A percentile compares a stretch with the other conserved stretches of the same genome.
Conservation (phyloP, 768 basidiomycete genomes). For the Russula lepida region DNA sequence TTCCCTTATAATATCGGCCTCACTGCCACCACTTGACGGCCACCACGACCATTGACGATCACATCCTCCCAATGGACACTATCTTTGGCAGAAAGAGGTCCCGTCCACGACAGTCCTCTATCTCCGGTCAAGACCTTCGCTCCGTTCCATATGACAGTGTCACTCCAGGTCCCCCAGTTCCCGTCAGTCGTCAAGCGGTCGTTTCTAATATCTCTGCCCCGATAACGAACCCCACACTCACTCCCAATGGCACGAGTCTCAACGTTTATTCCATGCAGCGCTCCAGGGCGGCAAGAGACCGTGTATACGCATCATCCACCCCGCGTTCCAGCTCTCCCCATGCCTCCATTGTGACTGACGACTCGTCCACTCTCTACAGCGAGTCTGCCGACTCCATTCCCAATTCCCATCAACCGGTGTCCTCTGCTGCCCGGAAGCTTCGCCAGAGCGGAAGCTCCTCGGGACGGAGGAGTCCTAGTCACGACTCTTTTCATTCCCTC, state of each 20-base stretch:
- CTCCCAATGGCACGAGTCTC: slow-evolving; percentile 60
- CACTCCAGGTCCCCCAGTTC: slow-evolving; percentile 48
- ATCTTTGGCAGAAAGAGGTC: slow-evolving; percentile 53
- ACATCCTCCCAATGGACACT: slow-evolving; percentile 43
- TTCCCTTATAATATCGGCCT: no score
- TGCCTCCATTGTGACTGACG: slow-evolving; percentile 43
- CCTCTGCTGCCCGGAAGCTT: slow-evolving; percentile 34
- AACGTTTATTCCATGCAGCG: slow-evolving; percentile 51
- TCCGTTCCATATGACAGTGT: slow-evolving; percentile 71
- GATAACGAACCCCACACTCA: slow-evolving; percentile 75
- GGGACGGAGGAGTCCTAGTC: slow-evolving; percentile 39
- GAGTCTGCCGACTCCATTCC: slow-evolving; percentile 38
- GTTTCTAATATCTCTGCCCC: slow-evolving; percentile 60
- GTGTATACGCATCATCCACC: slow-evolving; percentile 34
- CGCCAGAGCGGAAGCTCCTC: slow-evolving; percentile 43
- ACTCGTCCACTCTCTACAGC: slow-evolving; percentile 52
- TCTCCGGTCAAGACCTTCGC: slow-evolving; percentile 50
- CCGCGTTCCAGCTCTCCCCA: slow-evolving; percentile 43
- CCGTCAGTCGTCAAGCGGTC: slow-evolving; percentile 33
- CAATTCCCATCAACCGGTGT: slow-evolving; percentile 22
- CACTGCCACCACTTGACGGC: background rate
- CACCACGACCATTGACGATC: background rate
- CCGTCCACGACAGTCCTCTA: slow-evolving; percentile 53
- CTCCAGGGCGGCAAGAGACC: slow-evolving; percentile 47
- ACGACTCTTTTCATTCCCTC: slow-evolving; percentile 46